These are phyloP conservation scores for Rhodotorula glutinis DNA, from an alignment of 1,284 basidiomycete species.

Conservation along the genomic window DNA sequence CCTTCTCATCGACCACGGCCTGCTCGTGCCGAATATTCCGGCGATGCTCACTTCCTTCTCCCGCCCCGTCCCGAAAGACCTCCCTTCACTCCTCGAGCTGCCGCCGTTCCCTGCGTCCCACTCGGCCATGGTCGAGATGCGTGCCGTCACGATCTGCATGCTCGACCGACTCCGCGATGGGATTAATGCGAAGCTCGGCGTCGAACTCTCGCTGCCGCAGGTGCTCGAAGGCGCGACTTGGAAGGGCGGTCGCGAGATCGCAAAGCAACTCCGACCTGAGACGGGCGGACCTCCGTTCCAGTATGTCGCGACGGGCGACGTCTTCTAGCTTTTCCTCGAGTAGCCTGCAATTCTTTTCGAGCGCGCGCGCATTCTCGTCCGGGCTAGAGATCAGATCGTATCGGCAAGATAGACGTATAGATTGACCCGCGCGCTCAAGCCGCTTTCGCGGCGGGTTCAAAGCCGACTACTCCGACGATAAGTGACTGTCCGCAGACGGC, in stretches of 20 bases:
- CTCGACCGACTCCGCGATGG: slow-evolving; percentile 74
- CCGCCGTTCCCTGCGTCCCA: slow-evolving; percentile 68
- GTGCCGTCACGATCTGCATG: slow-evolving; percentile 87
- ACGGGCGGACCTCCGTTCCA: slow-evolving; percentile 72
- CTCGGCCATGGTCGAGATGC: slow-evolving; percentile 91
- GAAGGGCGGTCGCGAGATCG: slow-evolving; percentile 91
- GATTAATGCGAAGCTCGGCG: slow-evolving; percentile 62
- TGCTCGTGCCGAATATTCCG: slow-evolving; percentile 61
- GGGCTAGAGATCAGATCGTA: no score
- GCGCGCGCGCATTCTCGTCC: no score
- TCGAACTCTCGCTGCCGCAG: slow-evolving; percentile 68
- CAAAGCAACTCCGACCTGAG: slow-evolving; percentile 67
- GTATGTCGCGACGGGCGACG: slow-evolving; percentile 71
- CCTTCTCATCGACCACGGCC: slow-evolving; percentile 76
- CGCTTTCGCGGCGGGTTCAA: background rate
- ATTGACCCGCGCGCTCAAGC: background rate
- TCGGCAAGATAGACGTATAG: background rate
- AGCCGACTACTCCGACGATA: slow-evolving; percentile 35
- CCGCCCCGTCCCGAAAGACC: slow-evolving; percentile 47
- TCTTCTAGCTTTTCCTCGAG: slow-evolving; percentile 56
- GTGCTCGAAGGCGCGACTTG: slow-evolving; percentile 90
- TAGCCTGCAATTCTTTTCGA: background rate
- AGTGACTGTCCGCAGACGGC: slow-evolving; percentile 39
- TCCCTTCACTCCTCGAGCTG: slow-evolving; percentile 55
- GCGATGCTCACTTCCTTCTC: slow-evolving; percentile 39